These are phyloP conservation scores for Cyclotella atomus DNA, from an alignment of 108 stramenopile species.

Conservation along the genomic window DNA sequence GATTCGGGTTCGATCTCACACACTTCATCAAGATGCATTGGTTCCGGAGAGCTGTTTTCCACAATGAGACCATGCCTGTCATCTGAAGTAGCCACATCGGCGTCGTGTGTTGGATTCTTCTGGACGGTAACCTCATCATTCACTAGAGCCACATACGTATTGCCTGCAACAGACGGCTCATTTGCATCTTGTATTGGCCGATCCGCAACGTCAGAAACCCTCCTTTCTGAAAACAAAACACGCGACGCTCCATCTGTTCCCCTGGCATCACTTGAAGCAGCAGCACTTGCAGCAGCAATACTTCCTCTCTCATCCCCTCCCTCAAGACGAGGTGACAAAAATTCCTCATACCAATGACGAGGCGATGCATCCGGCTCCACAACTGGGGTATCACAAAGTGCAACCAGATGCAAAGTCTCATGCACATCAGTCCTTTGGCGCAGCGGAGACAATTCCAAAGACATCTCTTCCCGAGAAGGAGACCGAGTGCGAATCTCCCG, in stretches of 20 bases:
- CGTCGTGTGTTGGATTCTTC: no score
- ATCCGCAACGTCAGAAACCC: no score
- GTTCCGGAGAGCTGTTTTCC: no score
- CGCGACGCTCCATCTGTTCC: background rate
- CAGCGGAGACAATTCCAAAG: no score
- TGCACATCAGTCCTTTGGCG: no score
- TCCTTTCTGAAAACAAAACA: background rate
- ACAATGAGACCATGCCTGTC: no score
- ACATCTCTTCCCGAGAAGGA: no score
- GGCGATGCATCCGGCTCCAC: background rate
- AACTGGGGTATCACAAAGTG: background rate
- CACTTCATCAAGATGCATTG: no score
- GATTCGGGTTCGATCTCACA: no score
- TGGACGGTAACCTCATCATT: no score
- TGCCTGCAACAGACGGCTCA: background rate
- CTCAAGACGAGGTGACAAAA: constrained; percentile 25
- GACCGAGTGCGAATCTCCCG: no score
- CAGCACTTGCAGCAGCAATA: background rate
- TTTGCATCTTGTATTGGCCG: background rate
- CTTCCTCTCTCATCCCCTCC: background rate
- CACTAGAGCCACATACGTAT: background rate
- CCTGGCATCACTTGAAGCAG: background rate
- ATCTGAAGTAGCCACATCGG: no score
- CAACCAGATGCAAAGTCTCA: background rate
- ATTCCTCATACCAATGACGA: constrained; percentile 45